Evolutionary conservation across 2,329 filamentous ascomycete genomes (phyloP), one percentile per base, ranked within the genome.

Genomic region (Talaromyces sp.): DNA sequence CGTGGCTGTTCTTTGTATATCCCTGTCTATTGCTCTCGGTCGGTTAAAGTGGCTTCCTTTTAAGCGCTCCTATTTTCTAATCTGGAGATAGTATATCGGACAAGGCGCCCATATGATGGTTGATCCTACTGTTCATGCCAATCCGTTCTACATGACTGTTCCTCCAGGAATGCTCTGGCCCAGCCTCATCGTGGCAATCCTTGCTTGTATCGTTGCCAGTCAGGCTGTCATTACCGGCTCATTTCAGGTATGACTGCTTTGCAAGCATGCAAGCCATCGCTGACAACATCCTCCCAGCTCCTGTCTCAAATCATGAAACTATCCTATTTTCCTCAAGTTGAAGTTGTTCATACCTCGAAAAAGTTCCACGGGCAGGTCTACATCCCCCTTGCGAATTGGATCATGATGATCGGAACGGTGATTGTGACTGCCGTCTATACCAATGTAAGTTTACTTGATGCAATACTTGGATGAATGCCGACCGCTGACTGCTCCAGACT

Each of bases 161-260:
- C 88, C 89, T 0, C 84, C 84, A 0, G 88, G 88, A 3, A 87
- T 84, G 69, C 79, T 92, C 23, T 90, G 88, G 69, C 87, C 87
- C 4, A 84, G 83, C 61, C 77, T 93, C 31, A 81, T 92, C 2
- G 76, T 92, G 55, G 88, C 89, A 0, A 82, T 92, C 8, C 76
- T 72, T 9, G 69, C 70, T 5, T 69, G 66, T 28, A 85, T 92
- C 67, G 89, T 93, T 11, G 90, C 90, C 0, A 90, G 86, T 3
- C 90, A 93, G 67, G 90, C 90, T 9, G 88, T 92, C 77, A 91
- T 92, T 58, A 92, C 90, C 0, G 86, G 85, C 7, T 86, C 87
- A 0, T 92, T 92, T 66, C 88, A 90, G 74, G 79, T 84, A 72
- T 63, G 28, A 4, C 28, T 18, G n/a, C 60, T 37, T 16, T n/a